Evolutionary conservation across 371 early-diverging fungal species (phyloP), one percentile per base, ranked within the genome.

Genomic region (Lichtheimia corymbifera): DNA sequence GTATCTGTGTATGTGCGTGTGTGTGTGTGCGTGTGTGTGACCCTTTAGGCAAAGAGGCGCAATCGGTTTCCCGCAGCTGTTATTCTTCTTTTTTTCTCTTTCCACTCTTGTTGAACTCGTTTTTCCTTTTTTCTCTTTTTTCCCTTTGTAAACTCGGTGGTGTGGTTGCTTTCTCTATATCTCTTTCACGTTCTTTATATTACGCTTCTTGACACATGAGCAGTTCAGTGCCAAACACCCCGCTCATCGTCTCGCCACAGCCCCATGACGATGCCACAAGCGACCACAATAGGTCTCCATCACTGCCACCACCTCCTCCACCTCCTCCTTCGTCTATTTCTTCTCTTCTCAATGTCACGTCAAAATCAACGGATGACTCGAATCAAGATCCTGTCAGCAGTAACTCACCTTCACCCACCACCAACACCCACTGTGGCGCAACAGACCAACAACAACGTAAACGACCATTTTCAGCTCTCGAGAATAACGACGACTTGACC

Each of bases 11-110:
- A 11, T 35, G 35, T 35, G 11, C 9, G 35, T 11, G 11, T 35
- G 1, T 35, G 11, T 35, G 35, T 35, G 11, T 35, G 11, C 9
- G 35, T 35, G 11, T 35, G 35, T 35, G 35, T 35, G 24, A 52
- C 52, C 24, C n/a, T 28, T 30, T 28, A 55, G 40, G 35, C 40
- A 15, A 55, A 30, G 55, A 55, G 55, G 55, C 55, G 55, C 55
- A 55, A 27, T 22, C 28, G 25, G 53, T 5, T 50, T 30, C 6
- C 28, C n/a, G 27, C 53, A 53, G 28, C 28, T 27, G 28, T 9
- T 55, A 35, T 41, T 55, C 40, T 55, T 41, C 18, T 17, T 53
- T 17, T 53, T 40, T 17, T 53, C 30, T 50, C 28, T 41, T 47
- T 47, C 20, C 47, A n/a, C 20, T 47, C 47, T 47, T 47, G 47